Base-by-base conservation (phyloP, 768 basidiomycete genomes). In the Suillus ampliporus region DNA sequence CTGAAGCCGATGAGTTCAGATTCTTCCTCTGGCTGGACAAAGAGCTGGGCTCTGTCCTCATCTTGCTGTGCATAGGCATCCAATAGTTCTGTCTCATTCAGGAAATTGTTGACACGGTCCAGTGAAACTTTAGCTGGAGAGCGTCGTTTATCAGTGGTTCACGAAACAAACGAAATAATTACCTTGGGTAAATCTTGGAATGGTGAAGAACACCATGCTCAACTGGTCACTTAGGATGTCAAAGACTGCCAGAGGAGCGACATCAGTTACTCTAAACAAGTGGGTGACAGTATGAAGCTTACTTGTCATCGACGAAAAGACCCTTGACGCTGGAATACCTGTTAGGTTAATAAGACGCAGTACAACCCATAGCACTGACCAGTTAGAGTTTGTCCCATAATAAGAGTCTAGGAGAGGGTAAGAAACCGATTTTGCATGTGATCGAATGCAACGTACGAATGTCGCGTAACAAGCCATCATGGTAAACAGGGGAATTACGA, bases 381-480 rank as follows among this genome's bases (percentile, higher is more conserved):
- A 38, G 57, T 61, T 34, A 67, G 44, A 8, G 46, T 48, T 61
- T 66, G 54, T 23, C 60, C 62, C 67, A 67, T 67, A 28, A 66
- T 26, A 0, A 65, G 17, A 37, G 67, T 67, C 67, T 67, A 47
- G n/a, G n/a, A 43, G 37, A 38, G 23, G 14, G 35, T 40, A n/a
- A 58, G 21, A 26, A 28, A 37, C 10, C 5, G 28, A 6, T 19
- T 26, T 60, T 21, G 35, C 13, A 9, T 28, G 19, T 9, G 10
- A 58, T 28, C 15, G 19, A 37, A 41, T 21, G 23, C 41, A 9
- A 71, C 84, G 59, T 74, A 88, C 80, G 63, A 87, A 91, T 8
- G 84, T 78, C 2, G 82, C 78, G 67, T 85, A 91, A 1, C 89
- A 87, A 17, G 83, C 80, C 46, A 88, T 68, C 90, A 91, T 92